Evolutionary conservation across 768 basidiomycete species (phyloP).

Genomic region (Xerocomellus dryophilus): DNA sequence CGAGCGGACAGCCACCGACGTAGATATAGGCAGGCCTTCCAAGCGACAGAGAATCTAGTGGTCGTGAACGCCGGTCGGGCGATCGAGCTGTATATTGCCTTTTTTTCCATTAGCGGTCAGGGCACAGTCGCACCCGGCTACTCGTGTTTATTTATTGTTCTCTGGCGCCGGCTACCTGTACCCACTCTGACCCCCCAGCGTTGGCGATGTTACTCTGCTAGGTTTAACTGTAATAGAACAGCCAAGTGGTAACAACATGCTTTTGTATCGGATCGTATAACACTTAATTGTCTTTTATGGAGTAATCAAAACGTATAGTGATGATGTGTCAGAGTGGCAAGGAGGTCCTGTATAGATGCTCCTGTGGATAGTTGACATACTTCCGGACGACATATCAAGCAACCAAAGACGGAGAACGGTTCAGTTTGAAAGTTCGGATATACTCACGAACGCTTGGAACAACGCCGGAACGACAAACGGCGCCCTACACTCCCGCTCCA

Average conservation of each 20-base stretch:
- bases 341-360: too few species aligned
- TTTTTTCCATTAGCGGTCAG: not conserved
- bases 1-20: conserved; percentile 28
- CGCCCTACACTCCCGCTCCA: conserved; percentile 46
- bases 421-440: conserved; percentile 44
- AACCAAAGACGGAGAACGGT: not conserved
- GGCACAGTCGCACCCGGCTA: not conserved
- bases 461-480: conserved; percentile 60
- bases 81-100: not conserved
- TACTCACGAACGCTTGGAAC: conserved; percentile 48
- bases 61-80: not conserved
- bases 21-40: conserved; percentile 22
- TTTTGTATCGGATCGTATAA: conserved; percentile 14
- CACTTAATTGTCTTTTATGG: conserved; percentile 8
- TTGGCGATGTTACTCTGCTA: conserved; percentile 3
- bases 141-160: not conserved
- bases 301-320: conserved; percentile 6
- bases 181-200: not conserved
- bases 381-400: not conserved
- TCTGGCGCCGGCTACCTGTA: conserved; percentile 1
- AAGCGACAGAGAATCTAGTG: conserved; percentile 28
- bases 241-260: conserved; percentile 1
- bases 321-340: not conserved
- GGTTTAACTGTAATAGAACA: not conserved
- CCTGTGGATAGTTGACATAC: too few species aligned